Conservation (phyloP, 139 green algal genomes). For the Nannochloris sp. region DNA sequence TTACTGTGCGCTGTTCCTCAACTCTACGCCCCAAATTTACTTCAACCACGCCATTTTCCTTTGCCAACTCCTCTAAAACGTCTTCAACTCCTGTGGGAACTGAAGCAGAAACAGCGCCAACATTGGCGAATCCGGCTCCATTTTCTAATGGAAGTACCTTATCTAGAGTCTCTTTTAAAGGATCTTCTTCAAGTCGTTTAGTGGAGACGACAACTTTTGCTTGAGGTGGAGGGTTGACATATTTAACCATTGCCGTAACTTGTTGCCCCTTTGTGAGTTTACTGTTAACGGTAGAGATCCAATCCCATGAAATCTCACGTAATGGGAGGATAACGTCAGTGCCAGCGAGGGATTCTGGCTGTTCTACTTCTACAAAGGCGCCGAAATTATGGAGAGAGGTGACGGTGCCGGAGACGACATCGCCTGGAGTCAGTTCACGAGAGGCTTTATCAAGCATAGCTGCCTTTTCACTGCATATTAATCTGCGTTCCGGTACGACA, state of each 20-base stretch:
- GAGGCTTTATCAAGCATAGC: constrained; percentile 31
- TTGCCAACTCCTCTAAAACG: constrained; percentile 27
- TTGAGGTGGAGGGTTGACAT: background rate
- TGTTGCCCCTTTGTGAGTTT: constrained; percentile 9
- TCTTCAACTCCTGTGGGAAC: constrained; percentile 33
- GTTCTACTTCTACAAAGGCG: constrained; percentile 39
- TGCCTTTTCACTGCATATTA: constrained; percentile 40
- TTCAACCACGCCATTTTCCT: constrained; percentile 25
- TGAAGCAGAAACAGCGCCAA: constrained; percentile 5
- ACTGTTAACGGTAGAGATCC: constrained; percentile 6
- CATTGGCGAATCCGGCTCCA: background rate
- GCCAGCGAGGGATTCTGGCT: constrained; percentile 20
- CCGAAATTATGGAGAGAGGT: constrained; percentile 37
- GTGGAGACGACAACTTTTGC: constrained; percentile 34
- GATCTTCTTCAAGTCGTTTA: constrained; percentile 45
- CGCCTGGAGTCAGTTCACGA: constrained; percentile 20
- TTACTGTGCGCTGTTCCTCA: constrained; percentile 37
- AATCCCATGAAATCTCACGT: constrained; percentile 49
- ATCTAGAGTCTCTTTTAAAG: constrained; percentile 44
- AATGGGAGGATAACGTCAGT: constrained; percentile 40
- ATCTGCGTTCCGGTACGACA: constrained; percentile 21
- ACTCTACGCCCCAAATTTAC: constrained; percentile 37
- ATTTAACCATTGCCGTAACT: constrained; percentile 26
- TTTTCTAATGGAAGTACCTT: constrained; percentile 32
- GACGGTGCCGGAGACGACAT: constrained; percentile 32